Evolutionary conservation across 179 eudicot genomes (phyloP).

Genomic region (Gypsophila paniculata): DNA sequence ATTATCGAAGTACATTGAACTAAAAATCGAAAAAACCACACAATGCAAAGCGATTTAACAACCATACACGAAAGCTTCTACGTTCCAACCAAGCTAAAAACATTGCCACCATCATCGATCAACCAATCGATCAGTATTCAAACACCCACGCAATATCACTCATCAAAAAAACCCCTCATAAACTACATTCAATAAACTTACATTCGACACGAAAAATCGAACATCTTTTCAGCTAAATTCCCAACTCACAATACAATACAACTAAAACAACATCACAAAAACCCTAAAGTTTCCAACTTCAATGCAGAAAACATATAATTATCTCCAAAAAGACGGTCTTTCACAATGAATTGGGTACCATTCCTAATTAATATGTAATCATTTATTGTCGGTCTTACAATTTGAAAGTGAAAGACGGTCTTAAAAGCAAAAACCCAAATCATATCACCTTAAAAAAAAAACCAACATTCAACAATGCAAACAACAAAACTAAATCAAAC

Average conservation of each 20-base stretch:
- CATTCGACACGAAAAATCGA: neutral
- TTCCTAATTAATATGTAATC: no score
- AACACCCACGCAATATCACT: neutral
- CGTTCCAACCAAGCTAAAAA: neutral
- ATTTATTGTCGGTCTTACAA: no score
- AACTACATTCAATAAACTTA: neutral
- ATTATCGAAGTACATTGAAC: neutral
- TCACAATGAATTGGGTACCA: no score
- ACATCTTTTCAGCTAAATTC: neutral
- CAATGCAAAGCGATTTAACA: neutral
- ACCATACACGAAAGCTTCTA: neutral
- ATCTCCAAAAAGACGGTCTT: neutral
- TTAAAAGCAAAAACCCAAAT: conserved; percentile 3
- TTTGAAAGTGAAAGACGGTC: no score
- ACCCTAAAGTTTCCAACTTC: neutral
- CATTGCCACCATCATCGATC: neutral
- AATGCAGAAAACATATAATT: neutral
- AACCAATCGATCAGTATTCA: neutral
- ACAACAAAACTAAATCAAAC: neutral
- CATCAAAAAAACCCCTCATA: conserved; percentile 4
- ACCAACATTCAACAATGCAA: neutral
- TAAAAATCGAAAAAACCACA: neutral
- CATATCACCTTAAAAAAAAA: neutral
- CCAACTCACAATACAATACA: neutral
- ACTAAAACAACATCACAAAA: neutral